Base-by-base conservation (phyloP, 495 filamentous ascomycete species). In the Hyaloscypha hepaticicola region DNA sequence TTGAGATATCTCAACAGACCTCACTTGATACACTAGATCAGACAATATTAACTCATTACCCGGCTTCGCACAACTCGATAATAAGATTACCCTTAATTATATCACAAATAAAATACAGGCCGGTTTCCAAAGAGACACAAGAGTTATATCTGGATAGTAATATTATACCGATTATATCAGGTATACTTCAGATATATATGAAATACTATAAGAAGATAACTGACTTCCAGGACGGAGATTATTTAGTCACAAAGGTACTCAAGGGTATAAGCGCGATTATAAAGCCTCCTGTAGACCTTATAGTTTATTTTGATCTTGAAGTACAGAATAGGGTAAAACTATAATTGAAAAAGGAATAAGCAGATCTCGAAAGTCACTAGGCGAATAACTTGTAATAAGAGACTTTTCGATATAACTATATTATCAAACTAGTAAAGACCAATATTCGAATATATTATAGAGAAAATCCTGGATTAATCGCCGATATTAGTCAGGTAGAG, bases 51-150 rank as follows among this genome's bases (percentile, higher is more conserved):
- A 61, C 58, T 61, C 25, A 61, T 49, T 61, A 8, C 34, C 34
- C 41, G 25, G 29, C 31, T 64, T 57, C 51, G 41, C 29, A 64
- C 3, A 22, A 64, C 24, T 64, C 2, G 29, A 64, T 28, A 28
- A 64, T 64, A 57, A 64, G 21, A 65, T 49, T 34, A 26, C 7
- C 58, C 58, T 61, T 14, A 61, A 61, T 61, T 16, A 50, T 16
- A 49, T 49, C 58, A 14, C 12, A 61, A 61, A 61, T 25, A n/a
- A 65, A 59, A 65, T 27, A 65, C 27, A 65, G 6, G 38, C 7
- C 55, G 55, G 62, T 65, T 59, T 65, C 55, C 24, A 65, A 65
- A 65, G 62, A 65, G 62, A 65, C n/a, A 53, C 7, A 65, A 58
- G 55, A 65, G 55, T 65, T 65, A 65, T 65, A 59, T 22, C 62